Evolutionary conservation across 257 asterid genomes (phyloP).

Genomic region (Craterostigma plantagineum): DNA sequence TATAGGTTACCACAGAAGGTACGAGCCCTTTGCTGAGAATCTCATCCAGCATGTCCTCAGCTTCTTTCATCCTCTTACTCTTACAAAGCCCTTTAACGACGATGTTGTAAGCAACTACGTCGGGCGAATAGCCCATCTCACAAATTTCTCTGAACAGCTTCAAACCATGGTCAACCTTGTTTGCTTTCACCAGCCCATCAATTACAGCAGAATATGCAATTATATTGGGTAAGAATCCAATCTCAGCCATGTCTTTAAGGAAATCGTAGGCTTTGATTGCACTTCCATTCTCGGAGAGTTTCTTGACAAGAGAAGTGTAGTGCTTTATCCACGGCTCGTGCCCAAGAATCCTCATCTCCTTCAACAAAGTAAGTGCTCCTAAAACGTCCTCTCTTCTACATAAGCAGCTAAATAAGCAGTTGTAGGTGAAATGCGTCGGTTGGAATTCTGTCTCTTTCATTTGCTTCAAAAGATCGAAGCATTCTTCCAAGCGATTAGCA

Average conservation of each 20-base stretch:
- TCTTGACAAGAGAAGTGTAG: slow-evolving; percentile 47
- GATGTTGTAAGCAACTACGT: slow-evolving; percentile 61
- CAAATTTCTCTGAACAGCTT: slow-evolving; percentile 49
- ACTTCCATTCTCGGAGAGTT: slow-evolving; percentile 44
- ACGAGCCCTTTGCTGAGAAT: slow-evolving; percentile 53
- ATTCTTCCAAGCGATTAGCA: slow-evolving; percentile 26
- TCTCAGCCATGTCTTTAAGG: slow-evolving; percentile 38
- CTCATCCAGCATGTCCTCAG: slow-evolving; percentile 39
- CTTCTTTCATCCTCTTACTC: slow-evolving; percentile 34
- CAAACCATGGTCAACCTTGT: slow-evolving; percentile 36
- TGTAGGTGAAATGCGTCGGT: slow-evolving; percentile 77
- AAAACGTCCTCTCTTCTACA: slow-evolving; percentile 41
- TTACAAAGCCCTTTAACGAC: slow-evolving; percentile 63
- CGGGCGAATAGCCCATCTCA: slow-evolving; percentile 54
- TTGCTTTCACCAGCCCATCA: slow-evolving; percentile 43
- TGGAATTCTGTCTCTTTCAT: slow-evolving; percentile 45
- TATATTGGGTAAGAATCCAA: slow-evolving; percentile 62
- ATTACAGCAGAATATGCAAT: slow-evolving; percentile 61
- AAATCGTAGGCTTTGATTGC: slow-evolving; percentile 47
- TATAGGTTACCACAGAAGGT: slow-evolving; percentile 81
- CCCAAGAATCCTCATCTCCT: slow-evolving; percentile 59
- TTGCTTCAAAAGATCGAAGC: slow-evolving; percentile 42
- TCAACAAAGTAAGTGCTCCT: slow-evolving; percentile 43
- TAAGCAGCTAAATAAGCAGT: slow-evolving; percentile 66
- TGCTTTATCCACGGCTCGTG: slow-evolving; percentile 84